Conservation (phyloP, 208 protist species). For the Histomonas meleagridis region DNA sequence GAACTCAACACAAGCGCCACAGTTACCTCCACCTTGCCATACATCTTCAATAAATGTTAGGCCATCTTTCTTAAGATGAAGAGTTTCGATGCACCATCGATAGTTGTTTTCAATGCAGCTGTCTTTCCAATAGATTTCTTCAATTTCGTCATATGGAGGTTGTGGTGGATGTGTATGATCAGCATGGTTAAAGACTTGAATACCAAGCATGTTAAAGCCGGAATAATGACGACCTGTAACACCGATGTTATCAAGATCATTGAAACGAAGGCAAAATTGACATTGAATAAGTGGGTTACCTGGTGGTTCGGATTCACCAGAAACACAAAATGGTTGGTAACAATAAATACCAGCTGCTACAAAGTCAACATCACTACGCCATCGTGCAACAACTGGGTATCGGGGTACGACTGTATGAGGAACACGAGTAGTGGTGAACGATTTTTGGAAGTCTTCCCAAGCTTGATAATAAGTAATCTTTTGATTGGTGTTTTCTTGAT, state of each 20-base stretch:
- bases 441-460: not conserved
- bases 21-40: conserved; percentile 37
- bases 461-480: not conserved
- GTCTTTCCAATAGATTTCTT: conserved; percentile 37
- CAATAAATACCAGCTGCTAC: conserved; percentile 37
- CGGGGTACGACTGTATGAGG: not conserved
- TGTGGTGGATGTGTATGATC: not conserved
- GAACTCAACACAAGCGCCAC: conserved; percentile 26
- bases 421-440: not conserved
- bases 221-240: conserved; percentile 35
- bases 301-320: conserved; percentile 26
- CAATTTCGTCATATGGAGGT: not conserved
- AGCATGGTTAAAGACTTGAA: conserved; percentile 34
- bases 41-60: conserved; percentile 39
- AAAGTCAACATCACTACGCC: conserved; percentile 32
- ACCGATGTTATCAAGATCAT: conserved; percentile 40
- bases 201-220: conserved; percentile 37
- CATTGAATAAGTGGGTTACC: conserved; percentile 28
- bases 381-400: conserved; percentile 35
- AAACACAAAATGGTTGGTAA: conserved; percentile 37
- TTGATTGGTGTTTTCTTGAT: not conserved
- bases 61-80: not conserved
- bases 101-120: conserved; percentile 31
- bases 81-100: conserved; percentile 18
- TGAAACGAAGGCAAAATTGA: conserved; percentile 36